Conservation (phyloP, 371 early-diverging fungal species). For the Rhizopus delemar region DNA sequence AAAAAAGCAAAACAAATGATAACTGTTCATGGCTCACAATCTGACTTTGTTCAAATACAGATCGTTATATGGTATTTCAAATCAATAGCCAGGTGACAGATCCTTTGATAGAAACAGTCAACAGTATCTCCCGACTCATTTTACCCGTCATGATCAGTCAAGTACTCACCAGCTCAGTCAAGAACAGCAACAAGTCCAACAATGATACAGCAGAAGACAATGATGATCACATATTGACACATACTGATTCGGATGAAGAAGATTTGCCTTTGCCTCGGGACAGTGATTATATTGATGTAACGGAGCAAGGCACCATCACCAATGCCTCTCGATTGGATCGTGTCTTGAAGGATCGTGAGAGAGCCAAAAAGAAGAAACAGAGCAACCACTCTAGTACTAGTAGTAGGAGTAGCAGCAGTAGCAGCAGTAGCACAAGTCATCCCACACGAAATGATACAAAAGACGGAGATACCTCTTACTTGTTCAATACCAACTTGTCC, state of each 20-base stretch:
- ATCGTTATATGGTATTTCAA: slow-evolving; percentile 31
- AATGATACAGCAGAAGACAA: background rate
- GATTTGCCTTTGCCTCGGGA: slow-evolving; percentile 9
- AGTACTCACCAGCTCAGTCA: slow-evolving; percentile 17
- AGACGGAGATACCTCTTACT: slow-evolving; percentile 7
- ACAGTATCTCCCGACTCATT: slow-evolving; percentile 19
- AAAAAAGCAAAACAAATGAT: background rate
- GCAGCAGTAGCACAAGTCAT: no score
- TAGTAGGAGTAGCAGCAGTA: slow-evolving; percentile 1
- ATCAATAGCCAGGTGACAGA: slow-evolving; percentile 40
- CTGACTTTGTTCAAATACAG: slow-evolving; percentile 7
- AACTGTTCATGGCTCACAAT: background rate
- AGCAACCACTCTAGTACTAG: background rate
- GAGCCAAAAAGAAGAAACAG: slow-evolving; percentile 3
- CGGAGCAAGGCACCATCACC: slow-evolving; percentile 26
- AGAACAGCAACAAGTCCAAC: no score
- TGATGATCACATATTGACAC: background rate
- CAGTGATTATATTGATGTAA: slow-evolving; percentile 33
- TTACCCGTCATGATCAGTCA: slow-evolving; percentile 43
- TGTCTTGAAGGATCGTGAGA: slow-evolving; percentile 15
- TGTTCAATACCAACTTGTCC: slow-evolving; percentile 17
- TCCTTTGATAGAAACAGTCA: slow-evolving; percentile 37
- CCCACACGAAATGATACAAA: no score
- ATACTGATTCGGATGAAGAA: slow-evolving; percentile 2
- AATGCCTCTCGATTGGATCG: slow-evolving; percentile 30